These are phyloP conservation scores for Heliosperma pusillum DNA, from an alignment of 148 eudicot genomes.

Conservation along the genomic window DNA sequence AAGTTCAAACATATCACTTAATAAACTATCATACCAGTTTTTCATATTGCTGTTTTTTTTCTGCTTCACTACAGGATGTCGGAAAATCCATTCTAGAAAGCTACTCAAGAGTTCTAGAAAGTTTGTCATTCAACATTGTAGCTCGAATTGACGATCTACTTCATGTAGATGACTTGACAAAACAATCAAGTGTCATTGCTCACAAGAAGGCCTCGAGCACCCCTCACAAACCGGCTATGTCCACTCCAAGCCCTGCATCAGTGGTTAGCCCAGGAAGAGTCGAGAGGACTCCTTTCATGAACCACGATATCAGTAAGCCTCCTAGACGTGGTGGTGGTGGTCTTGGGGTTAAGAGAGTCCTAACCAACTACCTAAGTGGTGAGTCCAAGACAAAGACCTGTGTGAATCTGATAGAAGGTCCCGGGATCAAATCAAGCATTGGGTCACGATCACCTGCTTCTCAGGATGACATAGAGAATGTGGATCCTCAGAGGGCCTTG, in stretches of 20 bases:
- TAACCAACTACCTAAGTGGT: slow-evolving; percentile 69
- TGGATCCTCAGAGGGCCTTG: slow-evolving; percentile 38
- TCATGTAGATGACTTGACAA: slow-evolving; percentile 79
- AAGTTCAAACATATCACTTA: too few relatives aligned
- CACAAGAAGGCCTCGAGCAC: slow-evolving; percentile 69
- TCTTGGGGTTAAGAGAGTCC: slow-evolving; percentile 63
- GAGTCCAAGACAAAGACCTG: slow-evolving; percentile 45
- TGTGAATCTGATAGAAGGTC: slow-evolving; percentile 31
- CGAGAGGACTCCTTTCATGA: slow-evolving; percentile 60
- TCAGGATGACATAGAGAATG: slow-evolving; percentile 34
- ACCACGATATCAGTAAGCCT: slow-evolving; percentile 43
- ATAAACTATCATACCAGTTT: too few relatives aligned
- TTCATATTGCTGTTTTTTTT: not conserved
- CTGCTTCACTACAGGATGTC: slow-evolving; percentile 56
- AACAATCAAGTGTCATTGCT: slow-evolving; percentile 46
- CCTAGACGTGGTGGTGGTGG: slow-evolving; percentile 71
- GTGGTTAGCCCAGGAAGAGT: slow-evolving; percentile 50
- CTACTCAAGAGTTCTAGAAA: slow-evolving; percentile 95
- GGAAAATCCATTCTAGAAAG: slow-evolving; percentile 90
- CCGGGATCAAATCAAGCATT: slow-evolving; percentile 28
- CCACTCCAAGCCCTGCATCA: slow-evolving; percentile 50
- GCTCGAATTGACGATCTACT: slow-evolving; percentile 88
- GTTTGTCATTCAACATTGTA: slow-evolving; percentile 72
- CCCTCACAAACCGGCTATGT: slow-evolving; percentile 44
- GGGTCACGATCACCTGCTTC: slow-evolving; percentile 34